Conservation (phyloP, 225 moss, liverwort and hornwort species). For the Polytrichum commune region DNA sequence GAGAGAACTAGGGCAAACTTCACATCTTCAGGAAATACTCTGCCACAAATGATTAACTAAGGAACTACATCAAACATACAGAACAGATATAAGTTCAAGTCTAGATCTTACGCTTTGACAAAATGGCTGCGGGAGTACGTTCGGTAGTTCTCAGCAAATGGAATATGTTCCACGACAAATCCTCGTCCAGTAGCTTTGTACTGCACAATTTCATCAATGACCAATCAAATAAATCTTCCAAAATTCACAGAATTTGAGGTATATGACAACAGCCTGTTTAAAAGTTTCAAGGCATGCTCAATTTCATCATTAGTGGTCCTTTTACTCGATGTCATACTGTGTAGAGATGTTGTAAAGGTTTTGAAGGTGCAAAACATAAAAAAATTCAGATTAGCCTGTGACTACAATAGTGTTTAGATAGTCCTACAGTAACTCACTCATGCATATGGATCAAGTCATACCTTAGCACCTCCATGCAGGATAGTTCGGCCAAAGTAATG, state of each 20-base stretch:
- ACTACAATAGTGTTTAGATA: background rate
- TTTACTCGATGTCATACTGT: no score
- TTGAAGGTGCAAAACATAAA: no score
- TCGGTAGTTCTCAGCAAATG: conserved; percentile 62
- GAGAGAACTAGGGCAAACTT: background rate
- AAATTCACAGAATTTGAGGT: no score
- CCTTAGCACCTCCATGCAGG: conserved; percentile 69
- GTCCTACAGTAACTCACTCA: background rate
- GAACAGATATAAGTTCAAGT: background rate
- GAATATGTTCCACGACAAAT: conserved; percentile 58
- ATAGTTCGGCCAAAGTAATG: conserved; percentile 70
- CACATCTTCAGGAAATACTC: background rate
- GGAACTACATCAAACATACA: background rate
- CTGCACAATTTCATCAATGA: conserved; percentile 29
- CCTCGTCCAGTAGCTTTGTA: conserved; percentile 48
- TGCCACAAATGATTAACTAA: background rate
- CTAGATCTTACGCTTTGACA: conserved; percentile 45
- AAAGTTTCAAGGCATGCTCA: no score
- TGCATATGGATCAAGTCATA: conserved; percentile 5
- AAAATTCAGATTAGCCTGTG: no score
- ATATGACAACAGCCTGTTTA: no score
- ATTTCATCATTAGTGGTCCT: no score
- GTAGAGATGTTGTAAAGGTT: no score
- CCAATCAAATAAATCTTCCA: no score
- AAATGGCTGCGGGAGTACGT: conserved; percentile 64